phyloP scores from a whole-genome alignment of 1,284 basidiomycete species.

The Sutorius eximius region DNA sequence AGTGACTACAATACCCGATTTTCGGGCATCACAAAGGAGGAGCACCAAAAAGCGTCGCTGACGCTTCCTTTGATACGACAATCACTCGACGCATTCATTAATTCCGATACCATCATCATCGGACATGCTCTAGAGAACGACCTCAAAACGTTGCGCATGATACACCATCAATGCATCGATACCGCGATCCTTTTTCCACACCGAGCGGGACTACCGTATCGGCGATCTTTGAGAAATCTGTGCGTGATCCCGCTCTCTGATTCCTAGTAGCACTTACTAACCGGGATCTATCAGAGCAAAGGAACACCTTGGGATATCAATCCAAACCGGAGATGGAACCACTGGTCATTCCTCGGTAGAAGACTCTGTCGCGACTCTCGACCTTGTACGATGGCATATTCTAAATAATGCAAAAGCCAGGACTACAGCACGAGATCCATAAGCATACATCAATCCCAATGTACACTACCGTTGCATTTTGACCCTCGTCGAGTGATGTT shows the following conservation, averaged over 20 bases:
- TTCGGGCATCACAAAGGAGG: conserved; percentile 75
- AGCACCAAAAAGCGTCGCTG: conserved; percentile 59
- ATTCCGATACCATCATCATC: conserved; percentile 77
- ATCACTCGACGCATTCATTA: conserved; percentile 69
- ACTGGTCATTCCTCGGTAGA: conserved; percentile 83
- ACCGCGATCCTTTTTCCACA: conserved; percentile 86
- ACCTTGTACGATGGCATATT: conserved; percentile 77
- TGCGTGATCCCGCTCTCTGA: conserved; percentile 39
- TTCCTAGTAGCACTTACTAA: not conserved
- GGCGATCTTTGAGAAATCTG: conserved; percentile 78
- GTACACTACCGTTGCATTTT: conserved; percentile 2
- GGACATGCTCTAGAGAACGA: conserved; percentile 91
- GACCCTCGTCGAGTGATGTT: not conserved
- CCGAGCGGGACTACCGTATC: conserved; percentile 72
- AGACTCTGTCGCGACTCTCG: conserved; percentile 81
- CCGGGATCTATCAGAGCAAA: conserved; percentile 52
- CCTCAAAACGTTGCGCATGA: conserved; percentile 79
- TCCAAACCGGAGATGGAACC: conserved; percentile 72
- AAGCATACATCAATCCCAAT: conserved; percentile 6
- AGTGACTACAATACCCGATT: conserved; percentile 92
- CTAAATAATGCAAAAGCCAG: conserved; percentile 48
- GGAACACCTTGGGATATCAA: conserved; percentile 72
- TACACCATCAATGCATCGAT: conserved; percentile 82
- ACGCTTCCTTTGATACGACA: conserved; percentile 66
- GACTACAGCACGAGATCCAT: conserved; percentile 14